phyloP scores from a whole-genome alignment of 306 rosid species.

The Argentina anserina region DNA sequence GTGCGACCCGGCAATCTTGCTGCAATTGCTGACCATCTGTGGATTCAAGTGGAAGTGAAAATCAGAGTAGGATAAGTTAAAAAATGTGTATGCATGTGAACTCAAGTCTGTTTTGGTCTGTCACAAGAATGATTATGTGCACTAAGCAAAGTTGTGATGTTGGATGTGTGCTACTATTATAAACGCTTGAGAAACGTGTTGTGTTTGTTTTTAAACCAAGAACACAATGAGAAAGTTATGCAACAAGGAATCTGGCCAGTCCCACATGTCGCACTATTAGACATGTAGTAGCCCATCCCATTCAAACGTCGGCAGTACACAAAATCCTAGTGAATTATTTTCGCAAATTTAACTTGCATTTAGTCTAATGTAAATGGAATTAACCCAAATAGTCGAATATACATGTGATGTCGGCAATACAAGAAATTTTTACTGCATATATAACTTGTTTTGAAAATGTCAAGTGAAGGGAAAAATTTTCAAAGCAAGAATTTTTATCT shows the following conservation, averaged over 20 bases:
- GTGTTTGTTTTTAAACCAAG: not conserved
- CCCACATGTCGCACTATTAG: conserved; percentile 10
- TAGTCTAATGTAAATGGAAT: not conserved
- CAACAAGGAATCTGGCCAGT: conserved; percentile 25
- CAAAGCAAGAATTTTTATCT: no score
- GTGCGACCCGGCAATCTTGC: conserved; percentile 82
- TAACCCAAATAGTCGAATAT: not conserved
- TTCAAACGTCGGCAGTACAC: not conserved
- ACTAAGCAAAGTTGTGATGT: conserved; percentile 6
- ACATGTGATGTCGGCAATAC: no score
- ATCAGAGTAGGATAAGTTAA: not conserved
- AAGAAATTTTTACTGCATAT: no score
- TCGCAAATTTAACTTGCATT: not conserved
- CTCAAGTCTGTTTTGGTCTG: not conserved
- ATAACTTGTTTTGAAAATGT: no score
- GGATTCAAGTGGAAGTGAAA: not conserved
- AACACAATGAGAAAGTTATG: conserved; percentile 26
- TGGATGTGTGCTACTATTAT: not conserved
- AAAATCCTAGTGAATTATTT: not conserved
- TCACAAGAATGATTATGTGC: conserved; percentile 12
- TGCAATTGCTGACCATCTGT: conserved; percentile 91
- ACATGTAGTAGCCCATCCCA: not conserved
- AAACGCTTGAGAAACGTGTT: conserved; percentile 9
- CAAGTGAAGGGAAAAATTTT: no score
- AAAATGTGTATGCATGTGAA: not conserved